These are phyloP conservation scores for Colletotrichum chlorophyti DNA, from an alignment of 2,329 filamentous ascomycete species.

Conservation along the genomic window DNA sequence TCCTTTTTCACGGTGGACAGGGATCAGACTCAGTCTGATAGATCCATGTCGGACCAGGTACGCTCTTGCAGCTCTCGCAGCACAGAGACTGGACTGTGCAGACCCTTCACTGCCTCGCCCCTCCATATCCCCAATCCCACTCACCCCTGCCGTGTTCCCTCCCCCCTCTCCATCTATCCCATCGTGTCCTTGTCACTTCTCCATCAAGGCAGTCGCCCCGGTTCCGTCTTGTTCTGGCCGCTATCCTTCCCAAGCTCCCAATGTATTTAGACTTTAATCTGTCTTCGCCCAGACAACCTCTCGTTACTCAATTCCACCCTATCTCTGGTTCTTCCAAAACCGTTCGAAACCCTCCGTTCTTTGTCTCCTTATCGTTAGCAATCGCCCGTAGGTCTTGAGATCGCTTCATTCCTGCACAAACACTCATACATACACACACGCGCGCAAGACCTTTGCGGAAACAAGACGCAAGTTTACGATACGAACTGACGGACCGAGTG, in stretches of 20 bases:
- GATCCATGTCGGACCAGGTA: slow-evolving; percentile 18
- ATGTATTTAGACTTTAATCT: slow-evolving; percentile 25
- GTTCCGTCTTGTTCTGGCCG: slow-evolving; percentile 6
- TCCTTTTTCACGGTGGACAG: too few relatives aligned
- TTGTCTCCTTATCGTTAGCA: too few relatives aligned
- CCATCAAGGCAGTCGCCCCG: slow-evolving; percentile 2
- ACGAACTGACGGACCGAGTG: slow-evolving; percentile 14
- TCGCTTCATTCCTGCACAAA: neutral
- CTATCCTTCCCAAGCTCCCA: slow-evolving; percentile 11
- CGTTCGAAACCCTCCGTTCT: too few relatives aligned
- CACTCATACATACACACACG: neutral
- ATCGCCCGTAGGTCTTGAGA: too few relatives aligned
- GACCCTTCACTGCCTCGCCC: slow-evolving; percentile 25
- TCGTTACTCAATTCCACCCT: neutral
- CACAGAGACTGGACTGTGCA: too few relatives aligned
- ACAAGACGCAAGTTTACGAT: too few relatives aligned
- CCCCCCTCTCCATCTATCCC: slow-evolving; percentile 17
- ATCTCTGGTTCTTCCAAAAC: too few relatives aligned
- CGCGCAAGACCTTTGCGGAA: slow-evolving; percentile 1
- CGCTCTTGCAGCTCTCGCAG: too few relatives aligned
- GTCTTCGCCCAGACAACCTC: slow-evolving; percentile 7
- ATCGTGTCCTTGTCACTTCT: slow-evolving; percentile 16
- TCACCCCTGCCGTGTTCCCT: neutral
- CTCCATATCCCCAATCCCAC: neutral
- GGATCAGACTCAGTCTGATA: slow-evolving; percentile 7